Conservation (phyloP, 129 eudicot species). For the Artemisia tridentata region DNA sequence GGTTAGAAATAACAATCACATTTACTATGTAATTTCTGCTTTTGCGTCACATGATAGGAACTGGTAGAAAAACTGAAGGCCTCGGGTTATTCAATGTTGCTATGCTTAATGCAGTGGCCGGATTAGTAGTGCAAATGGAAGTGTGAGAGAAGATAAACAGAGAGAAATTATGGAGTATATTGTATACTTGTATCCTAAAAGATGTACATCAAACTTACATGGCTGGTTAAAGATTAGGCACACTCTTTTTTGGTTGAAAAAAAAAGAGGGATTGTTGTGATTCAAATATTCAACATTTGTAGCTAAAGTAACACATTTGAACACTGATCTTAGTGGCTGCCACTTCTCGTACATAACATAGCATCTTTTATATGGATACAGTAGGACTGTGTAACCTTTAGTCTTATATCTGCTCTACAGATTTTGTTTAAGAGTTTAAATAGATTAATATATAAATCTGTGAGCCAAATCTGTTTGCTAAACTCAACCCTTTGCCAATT, state of each 20-base stretch:
- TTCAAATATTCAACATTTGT: not conserved
- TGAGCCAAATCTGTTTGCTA: not conserved
- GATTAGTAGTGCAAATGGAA: not conserved
- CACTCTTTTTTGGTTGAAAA: too few species aligned
- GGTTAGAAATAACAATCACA: constrained; percentile 48
- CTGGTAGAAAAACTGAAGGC: constrained; percentile 12
- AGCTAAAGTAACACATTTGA: not conserved
- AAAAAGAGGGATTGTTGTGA: too few species aligned
- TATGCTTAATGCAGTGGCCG: not conserved
- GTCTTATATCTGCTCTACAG: not conserved
- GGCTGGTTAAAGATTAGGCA: not conserved
- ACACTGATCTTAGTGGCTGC: not conserved
- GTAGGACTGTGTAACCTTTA: not conserved
- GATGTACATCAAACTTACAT: not conserved
- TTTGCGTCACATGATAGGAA: constrained; percentile 17
- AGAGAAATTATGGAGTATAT: not conserved
- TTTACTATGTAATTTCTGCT: constrained; percentile 1
- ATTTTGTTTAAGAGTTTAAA: not conserved
- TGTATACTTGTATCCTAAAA: not conserved
- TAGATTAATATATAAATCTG: not conserved
- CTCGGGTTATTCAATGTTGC: not conserved
- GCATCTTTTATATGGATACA: not conserved
- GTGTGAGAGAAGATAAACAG: constrained; percentile 11
- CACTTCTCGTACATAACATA: not conserved
- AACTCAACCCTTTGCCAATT: not conserved